Evolutionary conservation across 2,329 filamentous ascomycete species (phyloP).

Genomic region (Pseudogymnoascus sp.): DNA sequence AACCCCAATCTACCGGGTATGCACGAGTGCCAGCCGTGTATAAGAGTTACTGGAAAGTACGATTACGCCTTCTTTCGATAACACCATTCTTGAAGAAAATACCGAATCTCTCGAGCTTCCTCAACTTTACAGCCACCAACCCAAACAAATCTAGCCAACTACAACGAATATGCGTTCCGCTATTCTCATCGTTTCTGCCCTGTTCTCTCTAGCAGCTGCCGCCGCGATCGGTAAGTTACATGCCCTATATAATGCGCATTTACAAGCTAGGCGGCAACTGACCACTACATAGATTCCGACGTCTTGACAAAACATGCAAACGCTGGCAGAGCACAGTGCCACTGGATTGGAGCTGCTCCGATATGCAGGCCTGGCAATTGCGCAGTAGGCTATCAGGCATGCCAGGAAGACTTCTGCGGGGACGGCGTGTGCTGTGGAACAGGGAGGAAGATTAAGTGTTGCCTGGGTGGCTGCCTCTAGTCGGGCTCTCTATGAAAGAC

Average conservation of each 20-base stretch:
- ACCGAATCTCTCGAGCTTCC: background rate
- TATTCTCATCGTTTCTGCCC: background rate
- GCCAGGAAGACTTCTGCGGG: background rate
- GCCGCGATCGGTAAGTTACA: background rate
- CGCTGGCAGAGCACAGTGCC: background rate
- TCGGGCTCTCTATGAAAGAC: background rate
- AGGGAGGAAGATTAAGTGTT: background rate
- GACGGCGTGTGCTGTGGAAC: background rate
- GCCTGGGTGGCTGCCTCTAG: background rate
- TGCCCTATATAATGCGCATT: background rate
- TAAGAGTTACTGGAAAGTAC: background rate
- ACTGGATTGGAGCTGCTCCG: background rate
- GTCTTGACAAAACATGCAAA: background rate
- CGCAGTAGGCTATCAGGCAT: background rate
- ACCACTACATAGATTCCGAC: background rate
- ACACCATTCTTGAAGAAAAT: background rate
- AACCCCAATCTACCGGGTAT: background rate
- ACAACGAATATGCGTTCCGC: background rate
- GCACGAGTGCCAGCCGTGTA: background rate
- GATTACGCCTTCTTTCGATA: background rate
- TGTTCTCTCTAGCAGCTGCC: background rate
- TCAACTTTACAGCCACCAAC: background rate
- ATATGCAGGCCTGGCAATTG: background rate
- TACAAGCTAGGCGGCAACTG: background rate
- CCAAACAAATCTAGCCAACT: background rate